Base-by-base conservation (phyloP, 164 flowering plant genomes). In the Taxillus chinensis region DNA sequence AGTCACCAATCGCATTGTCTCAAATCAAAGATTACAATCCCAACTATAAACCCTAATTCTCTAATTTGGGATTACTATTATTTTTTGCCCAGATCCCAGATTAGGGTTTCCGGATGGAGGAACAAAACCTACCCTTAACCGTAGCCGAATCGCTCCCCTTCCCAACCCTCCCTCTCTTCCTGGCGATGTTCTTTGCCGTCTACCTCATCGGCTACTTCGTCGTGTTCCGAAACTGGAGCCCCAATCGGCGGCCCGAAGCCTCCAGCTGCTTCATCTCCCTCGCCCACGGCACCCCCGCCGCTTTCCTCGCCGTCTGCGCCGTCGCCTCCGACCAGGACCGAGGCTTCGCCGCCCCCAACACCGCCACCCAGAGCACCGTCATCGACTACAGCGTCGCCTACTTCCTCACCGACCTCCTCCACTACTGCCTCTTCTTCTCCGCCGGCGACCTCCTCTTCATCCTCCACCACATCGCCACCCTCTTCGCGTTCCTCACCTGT, bases 281-380 rank as follows among this genome's bases (percentile, higher is more conserved):
- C 38, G 71, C 73, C 58, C 96, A 90, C 62, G 98, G 96, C 54
- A 87, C 95, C 2, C 95, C 96, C 11, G 96, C 92, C 6, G 88
- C 78, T 4, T n/a, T 86, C 75, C 63, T 92, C 9, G 83, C 90
- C 41, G 0, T 60, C 5, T 41, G 14, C 43, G 74, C 95, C 37
- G 16, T 73, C 15, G 66, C 64, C 67, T 14, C 78, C 67, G 77
- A 76, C 71, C 61, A 71, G 3, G 17, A 49, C 14, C 75, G 67
- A 11, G 66, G 76, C 6, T 85, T 90, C 68, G 74, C 86, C 11
- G 71, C 93, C 11, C 62, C 72, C 40, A 90, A 92, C 69, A 83
- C 93, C 3, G 13, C n/a, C 0, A 43, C 71, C 41, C 84, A 90
- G 57, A 75, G 67, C 77, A 16, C 66, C 3, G 87, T 84, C 14